Evolutionary conservation across 1,139 yeast genomes (phyloP).

Genomic region (Saccharomyces hybrid): DNA sequence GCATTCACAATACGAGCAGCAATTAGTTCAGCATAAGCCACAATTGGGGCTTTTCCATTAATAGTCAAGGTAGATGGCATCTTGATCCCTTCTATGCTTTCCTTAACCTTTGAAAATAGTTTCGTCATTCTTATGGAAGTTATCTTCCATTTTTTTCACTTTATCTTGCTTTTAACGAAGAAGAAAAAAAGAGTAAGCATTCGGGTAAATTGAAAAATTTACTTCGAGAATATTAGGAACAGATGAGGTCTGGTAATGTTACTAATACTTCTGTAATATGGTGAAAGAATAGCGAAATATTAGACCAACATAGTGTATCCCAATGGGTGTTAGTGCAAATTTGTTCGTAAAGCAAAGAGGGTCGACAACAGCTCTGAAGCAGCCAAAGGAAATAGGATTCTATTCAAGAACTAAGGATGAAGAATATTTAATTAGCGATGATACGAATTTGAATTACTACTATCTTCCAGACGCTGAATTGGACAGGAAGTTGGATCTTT

Average conservation of each 20-base stretch:
- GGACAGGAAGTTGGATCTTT: slow-evolving; percentile 47
- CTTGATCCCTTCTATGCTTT: neutral
- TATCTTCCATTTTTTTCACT: neutral
- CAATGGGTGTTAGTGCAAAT: slow-evolving; percentile 19
- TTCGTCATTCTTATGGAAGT: neutral
- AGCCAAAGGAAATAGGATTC: slow-evolving; percentile 27
- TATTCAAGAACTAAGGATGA: slow-evolving; percentile 25
- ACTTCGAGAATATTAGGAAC: neutral
- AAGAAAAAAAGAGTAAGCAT: neutral
- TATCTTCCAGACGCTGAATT: slow-evolving; percentile 68
- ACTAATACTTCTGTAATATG: neutral
- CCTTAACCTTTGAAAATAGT: neutral
- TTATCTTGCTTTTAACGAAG: neutral
- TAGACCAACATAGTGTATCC: neutral
- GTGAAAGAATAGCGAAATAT: neutral
- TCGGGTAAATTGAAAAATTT: neutral
- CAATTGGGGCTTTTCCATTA: slow-evolving; percentile 79
- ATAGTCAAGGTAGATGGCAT: slow-evolving; percentile 42
- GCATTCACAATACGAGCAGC: slow-evolving; percentile 70
- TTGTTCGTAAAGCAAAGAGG: slow-evolving; percentile 25
- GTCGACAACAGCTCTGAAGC: slow-evolving; percentile 25
- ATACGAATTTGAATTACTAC: slow-evolving; percentile 51
- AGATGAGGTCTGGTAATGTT: neutral
- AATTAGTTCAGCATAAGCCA: slow-evolving; percentile 72
- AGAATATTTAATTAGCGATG: slow-evolving; percentile 37